Conservation (phyloP, 305 asterid genomes). For the Striga hermonthica region DNA sequence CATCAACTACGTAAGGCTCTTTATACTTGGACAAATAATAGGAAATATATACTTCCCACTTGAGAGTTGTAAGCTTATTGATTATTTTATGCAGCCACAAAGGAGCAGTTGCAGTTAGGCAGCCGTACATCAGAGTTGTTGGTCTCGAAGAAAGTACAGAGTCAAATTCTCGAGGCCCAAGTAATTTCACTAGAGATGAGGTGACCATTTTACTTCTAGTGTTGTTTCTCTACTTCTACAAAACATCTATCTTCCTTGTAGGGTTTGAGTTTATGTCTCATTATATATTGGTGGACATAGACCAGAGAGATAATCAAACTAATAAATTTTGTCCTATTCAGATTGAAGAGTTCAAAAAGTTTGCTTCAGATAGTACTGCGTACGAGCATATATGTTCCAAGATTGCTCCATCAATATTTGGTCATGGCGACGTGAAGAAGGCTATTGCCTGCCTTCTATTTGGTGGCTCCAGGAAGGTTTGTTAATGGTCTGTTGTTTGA, state of each 20-base stretch:
- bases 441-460: constrained; percentile 94
- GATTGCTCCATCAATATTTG: constrained; percentile 95
- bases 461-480: constrained; percentile 98
- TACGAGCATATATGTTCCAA: constrained; percentile 76
- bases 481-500: constrained; percentile 22
- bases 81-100: constrained; percentile 57
- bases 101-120: constrained; percentile 97
- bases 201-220: constrained; percentile 35
- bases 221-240: neutral
- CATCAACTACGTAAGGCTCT: constrained; percentile 72
- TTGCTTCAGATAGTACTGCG: constrained; percentile 74
- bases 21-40: constrained; percentile 10
- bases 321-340: constrained; percentile 29
- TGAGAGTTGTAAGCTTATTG: constrained; percentile 22
- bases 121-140: constrained; percentile 89
- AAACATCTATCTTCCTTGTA: neutral
- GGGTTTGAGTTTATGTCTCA: neutral
- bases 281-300: neutral
- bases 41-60: constrained; percentile 3
- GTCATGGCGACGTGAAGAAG: constrained; percentile 83
- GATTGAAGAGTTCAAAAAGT: constrained; percentile 79
- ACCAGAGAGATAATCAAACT: constrained; percentile 6
- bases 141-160: constrained; percentile 84
- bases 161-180: constrained; percentile 74
- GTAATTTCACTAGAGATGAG: constrained; percentile 83